Percentiles rank a stretch among this genome's conserved stretches.
These are phyloP conservation scores for Rugonectria rugulosa DNA, from an alignment of 2,329 filamentous ascomycete genomes.

Conservation along the genomic window DNA sequence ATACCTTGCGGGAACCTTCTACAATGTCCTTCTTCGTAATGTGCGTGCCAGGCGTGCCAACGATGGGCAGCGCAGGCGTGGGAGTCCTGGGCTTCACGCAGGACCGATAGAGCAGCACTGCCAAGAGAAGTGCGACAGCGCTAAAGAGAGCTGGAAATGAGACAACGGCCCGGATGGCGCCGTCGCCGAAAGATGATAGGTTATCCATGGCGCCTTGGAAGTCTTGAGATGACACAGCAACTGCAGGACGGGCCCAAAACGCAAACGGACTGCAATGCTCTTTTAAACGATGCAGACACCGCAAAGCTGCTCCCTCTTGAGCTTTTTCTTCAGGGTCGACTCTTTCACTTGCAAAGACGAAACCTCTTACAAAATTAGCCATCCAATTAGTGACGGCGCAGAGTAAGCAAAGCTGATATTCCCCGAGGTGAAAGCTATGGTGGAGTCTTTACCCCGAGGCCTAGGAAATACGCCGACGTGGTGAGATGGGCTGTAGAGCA, in stretches of 20 bases:
- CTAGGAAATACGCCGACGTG: conserved; percentile 19
- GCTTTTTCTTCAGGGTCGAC: too few species aligned
- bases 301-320: too few species aligned
- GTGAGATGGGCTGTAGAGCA: too few species aligned
- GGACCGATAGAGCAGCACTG: conserved; percentile 9
- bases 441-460: not conserved
- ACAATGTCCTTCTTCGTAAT: conserved; percentile 17
- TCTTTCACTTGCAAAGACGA: too few species aligned
- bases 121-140: conserved; percentile 8
- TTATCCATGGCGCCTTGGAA: conserved; percentile 8
- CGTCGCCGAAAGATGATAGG: conserved; percentile 2
- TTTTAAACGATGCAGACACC: too few species aligned
- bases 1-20: conserved; percentile 15
- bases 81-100: not conserved
- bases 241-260: too few species aligned
- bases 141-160: conserved; percentile 13
- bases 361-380: not conserved
- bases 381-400: conserved; percentile 5
- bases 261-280: too few species aligned
- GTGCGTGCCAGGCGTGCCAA: conserved; percentile 8
- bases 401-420: conserved; percentile 17
- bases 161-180: conserved; percentile 1
- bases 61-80: conserved; percentile 6
- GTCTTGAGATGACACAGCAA: too few species aligned
- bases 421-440: conserved; percentile 3